Conservation (phyloP, 2,329 filamentous ascomycete genomes). For the Phialophora verrucosa region DNA sequence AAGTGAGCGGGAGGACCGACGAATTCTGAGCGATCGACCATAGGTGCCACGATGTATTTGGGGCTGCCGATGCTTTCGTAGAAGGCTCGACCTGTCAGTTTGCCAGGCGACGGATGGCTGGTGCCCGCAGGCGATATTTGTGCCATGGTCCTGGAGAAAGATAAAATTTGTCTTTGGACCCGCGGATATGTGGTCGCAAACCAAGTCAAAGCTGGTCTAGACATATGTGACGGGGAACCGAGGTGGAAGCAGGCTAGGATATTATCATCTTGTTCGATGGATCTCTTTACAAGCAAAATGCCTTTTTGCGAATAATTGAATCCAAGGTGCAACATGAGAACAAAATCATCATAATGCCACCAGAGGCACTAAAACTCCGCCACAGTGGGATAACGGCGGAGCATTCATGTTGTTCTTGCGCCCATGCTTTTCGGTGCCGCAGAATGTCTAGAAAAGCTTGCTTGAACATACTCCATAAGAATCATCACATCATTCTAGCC, state of each 20-base stretch:
- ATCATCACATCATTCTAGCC: neutral
- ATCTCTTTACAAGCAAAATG: neutral
- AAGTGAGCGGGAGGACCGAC: conserved; percentile 59
- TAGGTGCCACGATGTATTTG: conserved; percentile 88
- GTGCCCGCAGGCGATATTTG: conserved; percentile 21
- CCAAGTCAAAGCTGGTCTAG: neutral
- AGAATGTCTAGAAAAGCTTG: neutral
- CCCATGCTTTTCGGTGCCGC: neutral
- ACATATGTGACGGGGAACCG: conserved; percentile 6
- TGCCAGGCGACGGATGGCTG: conserved; percentile 45
- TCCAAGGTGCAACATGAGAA: neutral
- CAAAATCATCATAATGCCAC: neutral
- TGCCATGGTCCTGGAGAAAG: conserved; percentile 29
- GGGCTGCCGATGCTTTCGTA: conserved; percentile 94
- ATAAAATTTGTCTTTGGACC: neutral
- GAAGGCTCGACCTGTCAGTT: conserved; percentile 84
- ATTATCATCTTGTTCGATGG: neutral
- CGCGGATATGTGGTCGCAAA: conserved; percentile 4
- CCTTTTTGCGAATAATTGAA: neutral
- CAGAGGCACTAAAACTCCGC: neutral
- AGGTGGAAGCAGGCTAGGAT: neutral
- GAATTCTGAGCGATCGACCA: conserved; percentile 99
- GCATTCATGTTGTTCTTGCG: neutral
- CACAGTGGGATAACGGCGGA: neutral
- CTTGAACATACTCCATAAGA: neutral